Base-by-base conservation (phyloP, 1,284 basidiomycete species). In the Rugiboletus extremiorientalis region DNA sequence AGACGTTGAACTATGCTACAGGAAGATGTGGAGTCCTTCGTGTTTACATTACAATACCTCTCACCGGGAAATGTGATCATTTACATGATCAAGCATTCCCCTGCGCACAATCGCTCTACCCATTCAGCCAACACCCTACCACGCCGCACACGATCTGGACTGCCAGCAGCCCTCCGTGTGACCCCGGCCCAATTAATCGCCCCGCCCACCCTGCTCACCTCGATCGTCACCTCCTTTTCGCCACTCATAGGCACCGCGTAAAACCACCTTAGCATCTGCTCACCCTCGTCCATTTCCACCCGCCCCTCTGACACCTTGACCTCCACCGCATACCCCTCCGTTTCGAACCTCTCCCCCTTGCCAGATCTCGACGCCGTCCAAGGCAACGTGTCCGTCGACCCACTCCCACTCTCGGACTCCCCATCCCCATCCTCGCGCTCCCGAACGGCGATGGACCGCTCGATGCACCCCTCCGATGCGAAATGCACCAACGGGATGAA, bases 401-500 rank as follows among this genome's bases (percentile, higher is more conserved):
- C 50, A n/a, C 45, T 56, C 38, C 52, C 48, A 6, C 41, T 60
- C 36, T 40, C 54, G 12, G 48, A 18, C 25, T 40, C 47, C 25
- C 41, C 28, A 40, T 50, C 12, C 37, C 36, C 30, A 23, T 45
- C 52, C 27, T 50, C 51, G 5, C 25, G 16, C 12, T 55, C 47
- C 31, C 6, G 22, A 3, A 28, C 36, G 1, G 22, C 61, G 7
- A 62, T 25, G 3, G 63, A 63, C 44, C 56, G 65, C 23, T 64
- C 61, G 23, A 80, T 67, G 44, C 76, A 68, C 28, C 66, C 67
- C 20, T 79, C 76, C 15, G 78, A 78, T 6, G 92, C 94, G 67
- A 86, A 98, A 72, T 97, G 94, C n/a, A 96, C 84, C 52, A 92
- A 80, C 2, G 95, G 95, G 1, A 97, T 72, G 70, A 84, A 98